Percentiles rank a stretch among this genome's conserved stretches.
These are phyloP conservation scores for Planoprotostelium fungivorum DNA, from an alignment of 78 protist species.

Conservation along the genomic window DNA sequence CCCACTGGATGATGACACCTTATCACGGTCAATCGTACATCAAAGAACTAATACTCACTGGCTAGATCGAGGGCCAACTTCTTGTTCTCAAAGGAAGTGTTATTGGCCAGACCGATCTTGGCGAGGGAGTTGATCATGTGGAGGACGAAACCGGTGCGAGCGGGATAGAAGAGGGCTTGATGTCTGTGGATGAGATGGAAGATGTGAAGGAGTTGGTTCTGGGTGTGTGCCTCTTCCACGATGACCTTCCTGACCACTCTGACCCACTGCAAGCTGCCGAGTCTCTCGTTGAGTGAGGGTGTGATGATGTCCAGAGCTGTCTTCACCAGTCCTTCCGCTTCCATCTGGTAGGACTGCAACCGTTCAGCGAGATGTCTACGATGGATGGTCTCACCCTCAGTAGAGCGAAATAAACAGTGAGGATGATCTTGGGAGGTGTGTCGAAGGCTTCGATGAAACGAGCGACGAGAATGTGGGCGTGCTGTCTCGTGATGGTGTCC, in stretches of 20 bases:
- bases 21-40: neutral
- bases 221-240: slow-evolving; percentile 89
- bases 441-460: slow-evolving; percentile 86
- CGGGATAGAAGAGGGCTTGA: slow-evolving; percentile 70
- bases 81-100: slow-evolving; percentile 72
- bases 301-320: slow-evolving; percentile 83
- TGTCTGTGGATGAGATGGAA: slow-evolving; percentile 81
- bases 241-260: slow-evolving; percentile 83
- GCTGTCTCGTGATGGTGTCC: slow-evolving; percentile 75
- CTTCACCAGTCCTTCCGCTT: slow-evolving; percentile 67
- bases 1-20: neutral
- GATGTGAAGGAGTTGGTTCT: slow-evolving; percentile 83
- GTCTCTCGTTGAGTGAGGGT: slow-evolving; percentile 42
- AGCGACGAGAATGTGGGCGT: slow-evolving; percentile 85
- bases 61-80: slow-evolving; percentile 78
- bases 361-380: neutral
- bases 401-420: slow-evolving; percentile 83
- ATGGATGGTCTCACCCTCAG: slow-evolving; percentile 24
- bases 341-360: slow-evolving; percentile 74
- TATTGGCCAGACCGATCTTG: slow-evolving; percentile 62
- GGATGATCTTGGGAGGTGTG: slow-evolving; percentile 82
- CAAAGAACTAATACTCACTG: neutral
- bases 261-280: slow-evolving; percentile 66
- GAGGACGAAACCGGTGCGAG: slow-evolving; percentile 78
- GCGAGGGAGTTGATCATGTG: slow-evolving; percentile 79